phyloP scores from a whole-genome alignment of 768 basidiomycete genomes.

The Kwoniella dendrophila region DNA sequence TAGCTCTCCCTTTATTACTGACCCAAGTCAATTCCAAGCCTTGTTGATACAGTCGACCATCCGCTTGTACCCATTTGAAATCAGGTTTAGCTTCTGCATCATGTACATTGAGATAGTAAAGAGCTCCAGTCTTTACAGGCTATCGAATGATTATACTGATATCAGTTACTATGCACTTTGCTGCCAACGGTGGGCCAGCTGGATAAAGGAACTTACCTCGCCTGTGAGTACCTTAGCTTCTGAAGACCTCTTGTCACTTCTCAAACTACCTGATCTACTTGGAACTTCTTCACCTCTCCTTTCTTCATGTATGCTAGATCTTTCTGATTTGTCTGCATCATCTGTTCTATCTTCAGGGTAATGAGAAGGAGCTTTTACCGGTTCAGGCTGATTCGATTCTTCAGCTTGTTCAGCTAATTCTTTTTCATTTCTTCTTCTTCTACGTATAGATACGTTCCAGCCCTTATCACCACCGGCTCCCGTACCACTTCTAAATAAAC shows the following conservation, averaged over 20 bases:
- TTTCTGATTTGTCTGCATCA: too few relatives aligned
- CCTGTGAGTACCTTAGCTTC: slow-evolving; percentile 26
- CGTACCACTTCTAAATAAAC: slow-evolving; percentile 19
- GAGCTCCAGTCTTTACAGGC: slow-evolving; percentile 80
- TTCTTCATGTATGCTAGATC: background rate
- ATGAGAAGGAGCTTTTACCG: background rate
- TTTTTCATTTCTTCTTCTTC: slow-evolving; percentile 29
- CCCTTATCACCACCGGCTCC: slow-evolving; percentile 34
- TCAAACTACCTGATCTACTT: slow-evolving; percentile 19
- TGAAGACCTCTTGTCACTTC: slow-evolving; percentile 14
- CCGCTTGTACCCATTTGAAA: slow-evolving; percentile 79
- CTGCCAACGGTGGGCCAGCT: background rate
- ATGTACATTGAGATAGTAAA: slow-evolving; percentile 94
- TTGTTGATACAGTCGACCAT: slow-evolving; percentile 70
- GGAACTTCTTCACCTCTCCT: background rate
- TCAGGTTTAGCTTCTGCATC: slow-evolving; percentile 63
- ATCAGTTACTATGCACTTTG: background rate
- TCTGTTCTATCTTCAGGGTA: background rate
- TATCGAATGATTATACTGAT: slow-evolving; percentile 49
- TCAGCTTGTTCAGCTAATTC: slow-evolving; percentile 35
- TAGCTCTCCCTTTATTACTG: slow-evolving; percentile 76
- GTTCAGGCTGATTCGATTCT: slow-evolving; percentile 8
- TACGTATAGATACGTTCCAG: slow-evolving; percentile 47
- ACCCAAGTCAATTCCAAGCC: slow-evolving; percentile 85
- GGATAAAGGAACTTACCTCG: slow-evolving; percentile 24